Percentiles rank a stretch among this genome's conserved stretches.
Conservation (phyloP, 805 yeast genomes). For the Alloascoidea africana region DNA sequence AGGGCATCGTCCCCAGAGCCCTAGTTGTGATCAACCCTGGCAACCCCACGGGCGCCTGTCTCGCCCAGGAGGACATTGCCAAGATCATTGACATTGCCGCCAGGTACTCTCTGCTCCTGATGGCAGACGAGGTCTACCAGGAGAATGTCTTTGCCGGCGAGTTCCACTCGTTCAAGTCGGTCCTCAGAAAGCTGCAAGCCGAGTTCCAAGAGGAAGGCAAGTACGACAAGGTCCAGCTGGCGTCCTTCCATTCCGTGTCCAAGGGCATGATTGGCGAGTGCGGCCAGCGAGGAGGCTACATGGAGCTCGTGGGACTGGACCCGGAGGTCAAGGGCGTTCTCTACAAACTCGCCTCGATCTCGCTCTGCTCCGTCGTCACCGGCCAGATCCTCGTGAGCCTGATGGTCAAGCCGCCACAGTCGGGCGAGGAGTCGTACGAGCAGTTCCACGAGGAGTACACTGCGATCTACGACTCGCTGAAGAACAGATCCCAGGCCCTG, state of each 20-base stretch:
- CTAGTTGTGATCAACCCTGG: conserved; percentile 96
- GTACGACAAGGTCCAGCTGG: conserved; percentile 68
- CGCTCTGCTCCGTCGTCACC: conserved; percentile 85
- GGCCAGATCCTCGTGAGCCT: conserved; percentile 90
- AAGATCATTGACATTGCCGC: conserved; percentile 72
- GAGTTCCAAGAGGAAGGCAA: conserved; percentile 35
- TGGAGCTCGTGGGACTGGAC: conserved; percentile 80
- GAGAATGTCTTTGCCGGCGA: conserved; percentile 75
- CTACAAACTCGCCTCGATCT: conserved; percentile 77
- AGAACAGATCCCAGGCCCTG: conserved; percentile 45
- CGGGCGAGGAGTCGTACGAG: conserved; percentile 64
- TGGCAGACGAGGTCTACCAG: conserved; percentile 98
- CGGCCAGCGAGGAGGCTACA: conserved; percentile 98
- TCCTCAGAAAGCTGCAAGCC: conserved; percentile 47
- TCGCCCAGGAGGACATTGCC: conserved; percentile 48
- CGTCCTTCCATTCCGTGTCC: conserved; percentile 92
- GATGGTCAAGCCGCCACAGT: conserved; percentile 82
- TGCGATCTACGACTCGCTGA: conserved; percentile 46
- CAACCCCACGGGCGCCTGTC: conserved; percentile 90
- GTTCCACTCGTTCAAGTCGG: conserved; percentile 74
- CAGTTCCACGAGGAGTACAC: conserved; percentile 47
- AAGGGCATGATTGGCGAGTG: conserved; percentile 98
- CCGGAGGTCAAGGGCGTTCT: conserved; percentile 55
- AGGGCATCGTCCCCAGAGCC: conserved; percentile 54
- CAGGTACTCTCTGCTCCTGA: conserved; percentile 65